Percentiles rank a stretch among this genome's conserved stretches.
Conservation (phyloP, 352 stramenopile species). For the Paralagenidium karlingii region DNA sequence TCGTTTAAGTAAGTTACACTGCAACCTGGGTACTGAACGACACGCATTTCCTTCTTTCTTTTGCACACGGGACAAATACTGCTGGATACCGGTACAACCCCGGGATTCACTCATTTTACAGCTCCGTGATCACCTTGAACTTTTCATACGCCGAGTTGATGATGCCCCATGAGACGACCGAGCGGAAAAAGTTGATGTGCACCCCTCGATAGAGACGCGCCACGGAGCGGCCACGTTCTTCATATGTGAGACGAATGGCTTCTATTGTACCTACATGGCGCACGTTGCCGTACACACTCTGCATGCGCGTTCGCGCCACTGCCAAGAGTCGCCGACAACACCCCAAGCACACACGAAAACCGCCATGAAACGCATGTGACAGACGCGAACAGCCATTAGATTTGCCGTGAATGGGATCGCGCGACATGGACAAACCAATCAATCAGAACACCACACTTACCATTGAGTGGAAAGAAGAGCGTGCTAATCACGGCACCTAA, state of each 20-base stretch:
- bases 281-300: constrained; percentile 64
- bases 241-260: constrained; percentile 54
- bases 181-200: constrained; percentile 83
- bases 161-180: constrained; percentile 81
- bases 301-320: constrained; percentile 75
- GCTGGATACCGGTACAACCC: too few species aligned
- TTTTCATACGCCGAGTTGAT: constrained; percentile 86
- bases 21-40: too few species aligned
- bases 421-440: not conserved
- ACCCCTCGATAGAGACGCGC: constrained; percentile 71
- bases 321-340: not conserved
- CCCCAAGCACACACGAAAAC: not conserved
- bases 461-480: constrained; percentile 74
- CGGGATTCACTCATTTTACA: too few species aligned
- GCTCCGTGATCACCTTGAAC: constrained; percentile 41
- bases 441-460: constrained; percentile 11
- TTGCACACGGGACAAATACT: too few species aligned
- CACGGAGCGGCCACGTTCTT: constrained; percentile 47
- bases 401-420: not conserved
- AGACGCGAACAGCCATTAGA: too few species aligned
- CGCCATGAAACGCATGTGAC: constrained; percentile 1
- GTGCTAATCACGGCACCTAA: constrained; percentile 78
- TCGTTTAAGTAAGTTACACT: too few species aligned
- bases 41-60: too few species aligned
- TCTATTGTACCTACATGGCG: constrained; percentile 39